Evolutionary conservation across 305 asterid species (phyloP).

Genomic region (Fraxinus angustifolia): DNA sequence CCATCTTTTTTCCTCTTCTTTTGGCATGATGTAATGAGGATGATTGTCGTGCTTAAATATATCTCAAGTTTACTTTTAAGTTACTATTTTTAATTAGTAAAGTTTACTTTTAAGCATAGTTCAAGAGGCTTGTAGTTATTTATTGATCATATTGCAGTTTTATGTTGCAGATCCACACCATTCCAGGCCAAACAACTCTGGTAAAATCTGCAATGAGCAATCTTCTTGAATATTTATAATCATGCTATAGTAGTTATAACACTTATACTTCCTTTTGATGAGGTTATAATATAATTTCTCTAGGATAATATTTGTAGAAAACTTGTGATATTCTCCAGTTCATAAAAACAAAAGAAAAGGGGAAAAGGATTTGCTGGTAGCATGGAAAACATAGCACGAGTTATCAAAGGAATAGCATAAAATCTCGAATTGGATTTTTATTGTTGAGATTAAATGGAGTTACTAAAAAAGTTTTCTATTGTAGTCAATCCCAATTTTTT

Average conservation of each 20-base stretch:
- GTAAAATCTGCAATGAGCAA: conserved; percentile 25
- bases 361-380: neutral
- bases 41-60: neutral
- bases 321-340: neutral
- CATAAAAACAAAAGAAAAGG: neutral
- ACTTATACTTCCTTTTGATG: neutral
- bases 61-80: neutral
- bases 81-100: neutral
- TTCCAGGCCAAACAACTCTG: conserved; percentile 22
- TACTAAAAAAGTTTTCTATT: neutral
- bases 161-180: conserved; percentile 29
- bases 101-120: neutral
- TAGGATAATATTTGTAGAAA: neutral
- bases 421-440: neutral
- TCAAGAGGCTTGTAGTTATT: neutral
- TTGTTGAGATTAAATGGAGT: neutral
- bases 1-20: neutral
- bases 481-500: neutral
- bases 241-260: neutral
- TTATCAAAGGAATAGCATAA: neutral
- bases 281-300: neutral
- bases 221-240: neutral
- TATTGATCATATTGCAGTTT: conserved; percentile 19
- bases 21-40: neutral
- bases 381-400: neutral